These are phyloP conservation scores for Suillus bovinus DNA, from an alignment of 768 basidiomycete species.

Conservation along the genomic window DNA sequence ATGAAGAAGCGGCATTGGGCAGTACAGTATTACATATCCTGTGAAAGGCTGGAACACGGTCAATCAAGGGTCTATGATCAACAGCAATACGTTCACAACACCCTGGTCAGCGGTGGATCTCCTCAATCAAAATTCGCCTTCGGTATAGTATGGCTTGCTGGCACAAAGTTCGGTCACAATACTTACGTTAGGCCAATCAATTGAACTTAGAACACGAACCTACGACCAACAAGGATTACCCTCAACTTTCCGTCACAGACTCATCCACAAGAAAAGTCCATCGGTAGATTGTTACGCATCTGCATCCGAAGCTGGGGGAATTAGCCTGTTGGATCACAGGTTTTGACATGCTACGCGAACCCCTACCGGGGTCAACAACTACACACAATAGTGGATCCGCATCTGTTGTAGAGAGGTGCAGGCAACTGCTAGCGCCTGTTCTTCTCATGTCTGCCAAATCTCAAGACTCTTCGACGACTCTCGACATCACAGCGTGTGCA, in stretches of 20 bases:
- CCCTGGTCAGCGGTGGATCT: too few species aligned
- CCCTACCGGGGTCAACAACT: conserved; percentile 1
- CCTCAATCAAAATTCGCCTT: conserved; percentile 11
- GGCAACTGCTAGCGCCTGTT: conserved; percentile 25
- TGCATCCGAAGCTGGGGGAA: conserved; percentile 15
- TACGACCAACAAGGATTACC: conserved; percentile 16
- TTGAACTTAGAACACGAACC: conserved; percentile 8
- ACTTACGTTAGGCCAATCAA: conserved; percentile 9
- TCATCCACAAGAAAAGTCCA: conserved; percentile 7
- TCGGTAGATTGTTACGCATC: conserved; percentile 12
- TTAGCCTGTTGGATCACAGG: conserved; percentile 6
- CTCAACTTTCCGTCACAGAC: conserved; percentile 13
- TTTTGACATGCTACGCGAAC: conserved; percentile 9
- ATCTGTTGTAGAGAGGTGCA: conserved; percentile 27
- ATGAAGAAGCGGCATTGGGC: background rate
- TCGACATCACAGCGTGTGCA: conserved; percentile 22
- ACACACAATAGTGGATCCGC: conserved; percentile 17
- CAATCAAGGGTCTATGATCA: too few species aligned
- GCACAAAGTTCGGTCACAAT: conserved; percentile 2
- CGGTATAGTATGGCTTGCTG: too few species aligned
- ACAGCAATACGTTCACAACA: too few species aligned
- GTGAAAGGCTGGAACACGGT: background rate
- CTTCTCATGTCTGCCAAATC: conserved; percentile 19
- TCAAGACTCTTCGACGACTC: conserved; percentile 16
- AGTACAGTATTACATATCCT: background rate